Evolutionary conservation across 2,329 filamentous ascomycete species (phyloP).

Genomic region (Fusarium xylarioides): DNA sequence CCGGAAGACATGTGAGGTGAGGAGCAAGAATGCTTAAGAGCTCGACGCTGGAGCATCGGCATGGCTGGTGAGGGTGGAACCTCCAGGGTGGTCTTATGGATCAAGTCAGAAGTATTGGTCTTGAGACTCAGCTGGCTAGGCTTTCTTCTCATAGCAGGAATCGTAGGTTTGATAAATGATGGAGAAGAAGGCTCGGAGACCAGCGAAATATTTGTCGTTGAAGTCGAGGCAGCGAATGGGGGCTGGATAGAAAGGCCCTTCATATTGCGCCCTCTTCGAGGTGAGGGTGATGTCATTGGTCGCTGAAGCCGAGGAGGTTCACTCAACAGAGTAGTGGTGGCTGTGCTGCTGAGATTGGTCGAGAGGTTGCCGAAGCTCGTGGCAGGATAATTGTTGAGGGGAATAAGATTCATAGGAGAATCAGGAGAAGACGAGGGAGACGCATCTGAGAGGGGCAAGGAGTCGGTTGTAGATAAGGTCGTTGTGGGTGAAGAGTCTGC

Average conservation of each 20-base stretch:
- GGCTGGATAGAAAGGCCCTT: conserved; percentile 84
- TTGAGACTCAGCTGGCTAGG: conserved; percentile 82
- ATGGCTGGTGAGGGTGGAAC: conserved; percentile 65
- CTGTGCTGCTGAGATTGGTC: conserved; percentile 6
- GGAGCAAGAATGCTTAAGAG: conserved; percentile 73
- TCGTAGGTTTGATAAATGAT: conserved; percentile 81
- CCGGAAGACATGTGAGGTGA: conserved; percentile 72
- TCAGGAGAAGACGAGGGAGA: conserved; percentile 94
- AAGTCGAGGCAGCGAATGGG: conserved; percentile 56
- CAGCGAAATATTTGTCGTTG: conserved; percentile 59
- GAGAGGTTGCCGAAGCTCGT: conserved; percentile 62
- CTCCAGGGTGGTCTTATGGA: conserved; percentile 59
- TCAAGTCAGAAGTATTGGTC: conserved; percentile 70
- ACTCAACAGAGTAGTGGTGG: conserved; percentile 47
- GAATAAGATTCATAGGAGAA: conserved; percentile 79
- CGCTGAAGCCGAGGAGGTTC: conserved; percentile 57
- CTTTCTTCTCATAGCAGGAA: conserved; percentile 75
- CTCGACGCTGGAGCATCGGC: conserved; percentile 68
- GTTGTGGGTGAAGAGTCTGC: conserved; percentile 95
- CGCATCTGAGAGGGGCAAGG: conserved; percentile 86
- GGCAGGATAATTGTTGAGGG: conserved; percentile 73
- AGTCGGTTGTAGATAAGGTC: conserved; percentile 91
- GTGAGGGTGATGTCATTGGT: conserved; percentile 74
- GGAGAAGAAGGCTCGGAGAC: conserved; percentile 76
- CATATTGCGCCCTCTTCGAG: conserved; percentile 80